Percentiles rank a stretch among this genome's conserved stretches.
phyloP scores from a whole-genome alignment of 202 grass and related monocot species.

The Saccharum hybrid region DNA sequence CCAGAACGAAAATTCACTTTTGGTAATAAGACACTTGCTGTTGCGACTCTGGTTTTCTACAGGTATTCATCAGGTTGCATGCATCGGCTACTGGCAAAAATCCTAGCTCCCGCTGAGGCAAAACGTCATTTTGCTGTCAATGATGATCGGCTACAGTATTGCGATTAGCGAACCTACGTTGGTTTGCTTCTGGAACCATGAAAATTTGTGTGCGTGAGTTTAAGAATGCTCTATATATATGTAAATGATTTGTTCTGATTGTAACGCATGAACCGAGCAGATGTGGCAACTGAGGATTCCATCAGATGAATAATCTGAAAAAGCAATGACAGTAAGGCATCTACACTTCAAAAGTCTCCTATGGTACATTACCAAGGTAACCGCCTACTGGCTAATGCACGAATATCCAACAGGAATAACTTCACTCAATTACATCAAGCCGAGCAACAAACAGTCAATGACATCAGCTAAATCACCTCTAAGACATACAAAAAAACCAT shows the following conservation, averaged over 20 bases:
- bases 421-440: constrained; percentile 29
- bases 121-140: too few relatives aligned
- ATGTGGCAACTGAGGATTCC: background rate
- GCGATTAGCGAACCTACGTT: too few relatives aligned
- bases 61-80: too few relatives aligned
- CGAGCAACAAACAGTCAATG: constrained; percentile 22
- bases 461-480: constrained; percentile 8
- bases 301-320: background rate
- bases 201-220: too few relatives aligned
- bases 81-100: too few relatives aligned
- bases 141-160: too few relatives aligned
- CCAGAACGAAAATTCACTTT: too few relatives aligned
- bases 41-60: too few relatives aligned
- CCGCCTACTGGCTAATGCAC: background rate
- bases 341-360: background rate
- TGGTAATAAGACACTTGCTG: too few relatives aligned
- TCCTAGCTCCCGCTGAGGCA: too few relatives aligned
- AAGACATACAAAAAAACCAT: constrained; percentile 13
- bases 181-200: too few relatives aligned
- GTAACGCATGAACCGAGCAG: background rate
- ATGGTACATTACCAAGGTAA: constrained; percentile 30
- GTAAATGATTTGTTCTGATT: background rate
- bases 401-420: constrained; percentile 27
- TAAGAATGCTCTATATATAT: too few relatives aligned
- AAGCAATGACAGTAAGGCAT: background rate